phyloP scores from a whole-genome alignment of 1,139 yeast species.

The Blastobotrys proliferans region DNA sequence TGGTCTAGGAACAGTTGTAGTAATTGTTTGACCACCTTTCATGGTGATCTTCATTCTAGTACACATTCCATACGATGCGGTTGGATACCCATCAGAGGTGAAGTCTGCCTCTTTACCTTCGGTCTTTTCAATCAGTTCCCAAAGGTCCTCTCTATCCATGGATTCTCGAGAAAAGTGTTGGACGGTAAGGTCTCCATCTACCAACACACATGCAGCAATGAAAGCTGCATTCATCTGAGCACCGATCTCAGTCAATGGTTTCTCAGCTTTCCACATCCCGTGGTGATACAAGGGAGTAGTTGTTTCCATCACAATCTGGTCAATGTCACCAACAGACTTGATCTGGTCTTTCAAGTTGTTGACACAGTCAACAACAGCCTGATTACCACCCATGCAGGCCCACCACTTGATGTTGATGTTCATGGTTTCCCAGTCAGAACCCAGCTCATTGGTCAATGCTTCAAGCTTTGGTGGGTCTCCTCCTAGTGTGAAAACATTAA shows the following conservation, averaged over 20 bases:
- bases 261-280: background rate
- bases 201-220: background rate
- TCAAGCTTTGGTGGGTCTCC: background rate
- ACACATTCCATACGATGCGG: background rate
- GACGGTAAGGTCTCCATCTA: background rate
- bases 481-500: background rate
- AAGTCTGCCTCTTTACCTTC: background rate
- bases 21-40: background rate
- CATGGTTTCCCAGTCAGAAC: background rate
- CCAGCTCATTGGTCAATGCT: background rate
- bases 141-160: background rate
- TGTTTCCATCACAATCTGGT: background rate
- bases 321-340: background rate
- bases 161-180: background rate
- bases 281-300: background rate
- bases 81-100: background rate
- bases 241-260: background rate
- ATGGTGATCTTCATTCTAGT: background rate
- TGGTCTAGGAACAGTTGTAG: background rate
- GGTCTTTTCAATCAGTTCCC: background rate
- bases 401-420: background rate
- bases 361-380: background rate
- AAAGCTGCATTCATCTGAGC: background rate
- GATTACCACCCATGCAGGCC: background rate
- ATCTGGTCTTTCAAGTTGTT: background rate